These are phyloP conservation scores for Fraxinus baroniana DNA, from an alignment of 305 asterid species.

Conservation along the genomic window DNA sequence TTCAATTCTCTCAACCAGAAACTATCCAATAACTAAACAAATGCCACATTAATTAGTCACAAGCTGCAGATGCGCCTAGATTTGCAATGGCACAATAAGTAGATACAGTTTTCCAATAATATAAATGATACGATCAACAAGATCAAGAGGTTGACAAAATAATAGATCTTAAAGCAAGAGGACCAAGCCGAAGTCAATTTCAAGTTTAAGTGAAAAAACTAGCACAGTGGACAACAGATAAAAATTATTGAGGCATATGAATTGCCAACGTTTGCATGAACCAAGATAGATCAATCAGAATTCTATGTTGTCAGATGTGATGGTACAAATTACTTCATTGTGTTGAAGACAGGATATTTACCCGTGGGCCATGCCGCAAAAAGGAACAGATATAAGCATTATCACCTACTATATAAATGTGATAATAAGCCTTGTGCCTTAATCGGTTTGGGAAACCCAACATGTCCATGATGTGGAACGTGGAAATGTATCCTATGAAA, in stretches of 20 bases:
- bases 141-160: neutral
- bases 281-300: neutral
- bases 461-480: neutral
- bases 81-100: neutral
- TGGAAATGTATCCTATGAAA: neutral
- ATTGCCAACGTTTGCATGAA: neutral
- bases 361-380: neutral
- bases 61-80: neutral
- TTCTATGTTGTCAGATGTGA: neutral
- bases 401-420: neutral
- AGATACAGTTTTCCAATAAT: neutral
- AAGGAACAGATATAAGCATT: neutral
- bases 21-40: neutral
- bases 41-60: neutral
- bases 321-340: neutral
- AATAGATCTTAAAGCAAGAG: neutral
- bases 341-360: neutral
- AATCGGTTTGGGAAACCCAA: neutral
- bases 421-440: neutral
- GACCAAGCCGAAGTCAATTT: neutral
- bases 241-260: neutral
- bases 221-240: neutral
- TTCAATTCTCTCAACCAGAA: neutral
- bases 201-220: neutral
- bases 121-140: neutral